Conservation (phyloP, 1,284 basidiomycete species). For the Anthracocystis panici-leucophaei region DNA sequence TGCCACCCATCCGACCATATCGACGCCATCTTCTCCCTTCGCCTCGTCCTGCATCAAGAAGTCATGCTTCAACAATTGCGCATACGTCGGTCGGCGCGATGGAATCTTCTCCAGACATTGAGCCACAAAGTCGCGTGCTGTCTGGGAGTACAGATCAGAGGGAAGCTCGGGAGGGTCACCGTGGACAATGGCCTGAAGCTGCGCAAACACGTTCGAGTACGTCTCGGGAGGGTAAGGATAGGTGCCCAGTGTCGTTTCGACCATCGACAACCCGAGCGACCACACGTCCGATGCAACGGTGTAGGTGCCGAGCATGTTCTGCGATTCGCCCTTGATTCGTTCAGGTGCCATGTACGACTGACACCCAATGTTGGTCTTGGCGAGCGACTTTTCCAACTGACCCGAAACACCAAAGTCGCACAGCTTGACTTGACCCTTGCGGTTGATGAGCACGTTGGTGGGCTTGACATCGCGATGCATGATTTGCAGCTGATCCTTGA, state of each 20-base stretch:
- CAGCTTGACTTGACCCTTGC: slow-evolving; percentile 88
- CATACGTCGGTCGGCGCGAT: slow-evolving; percentile 84
- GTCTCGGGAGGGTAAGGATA: slow-evolving; percentile 99
- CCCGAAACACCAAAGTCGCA: slow-evolving; percentile 99
- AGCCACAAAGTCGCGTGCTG: slow-evolving; percentile 67
- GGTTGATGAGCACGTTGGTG: slow-evolving; percentile 93
- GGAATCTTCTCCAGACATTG: slow-evolving; percentile 68
- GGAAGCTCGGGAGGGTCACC: slow-evolving; percentile 91
- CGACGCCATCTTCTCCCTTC: slow-evolving; percentile 61
- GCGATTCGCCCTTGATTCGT: slow-evolving; percentile 92
- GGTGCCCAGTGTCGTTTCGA: slow-evolving; percentile 89
- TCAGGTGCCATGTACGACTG: slow-evolving; percentile 99
- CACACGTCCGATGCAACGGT: slow-evolving; percentile 97
- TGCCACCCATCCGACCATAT: slow-evolving; percentile 69
- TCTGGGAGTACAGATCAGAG: slow-evolving; percentile 62
- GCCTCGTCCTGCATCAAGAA: slow-evolving; percentile 74
- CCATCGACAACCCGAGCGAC: slow-evolving; percentile 95
- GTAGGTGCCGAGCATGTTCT: slow-evolving; percentile 87
- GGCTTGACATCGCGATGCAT: slow-evolving; percentile 99
- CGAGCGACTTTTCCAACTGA: slow-evolving; percentile 93
- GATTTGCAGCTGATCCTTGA: slow-evolving; percentile 95
- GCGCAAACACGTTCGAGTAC: slow-evolving; percentile 95
- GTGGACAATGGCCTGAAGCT: slow-evolving; percentile 94
- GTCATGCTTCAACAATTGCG: slow-evolving; percentile 82
- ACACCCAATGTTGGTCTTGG: slow-evolving; percentile 98